These are phyloP conservation scores for Digitaria exilis DNA, from an alignment of 202 grass and related monocot species.

Conservation along the genomic window DNA sequence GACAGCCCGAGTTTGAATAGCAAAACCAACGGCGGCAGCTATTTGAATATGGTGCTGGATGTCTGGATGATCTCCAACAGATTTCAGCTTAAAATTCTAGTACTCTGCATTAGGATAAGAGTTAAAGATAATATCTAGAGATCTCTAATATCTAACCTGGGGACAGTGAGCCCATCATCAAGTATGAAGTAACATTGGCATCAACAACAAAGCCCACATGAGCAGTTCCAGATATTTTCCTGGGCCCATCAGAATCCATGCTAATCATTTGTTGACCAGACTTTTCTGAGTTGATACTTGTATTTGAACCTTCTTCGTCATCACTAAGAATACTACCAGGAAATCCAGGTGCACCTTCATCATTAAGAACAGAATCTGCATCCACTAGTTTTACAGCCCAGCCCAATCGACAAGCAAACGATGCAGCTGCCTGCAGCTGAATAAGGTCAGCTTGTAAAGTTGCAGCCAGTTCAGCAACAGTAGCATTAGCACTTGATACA, in stretches of 20 bases:
- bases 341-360: constrained; percentile 52
- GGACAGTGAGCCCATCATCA: constrained; percentile 98
- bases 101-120: constrained; percentile 36
- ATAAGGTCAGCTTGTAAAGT: constrained; percentile 91
- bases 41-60: constrained; percentile 4
- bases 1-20: neutral
- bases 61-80: constrained; percentile 6
- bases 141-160: constrained; percentile 76
- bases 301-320: constrained; percentile 94
- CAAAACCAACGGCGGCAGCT: neutral
- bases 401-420: constrained; percentile 91
- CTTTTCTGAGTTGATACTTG: constrained; percentile 84
- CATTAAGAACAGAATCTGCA: constrained; percentile 66
- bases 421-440: constrained; percentile 90
- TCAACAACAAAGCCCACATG: constrained; percentile 98
- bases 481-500: constrained; percentile 96
- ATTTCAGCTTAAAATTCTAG: constrained; percentile 41
- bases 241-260: constrained; percentile 62
- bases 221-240: constrained; percentile 62
- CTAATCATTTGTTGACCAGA: constrained; percentile 57
- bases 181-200: constrained; percentile 98
- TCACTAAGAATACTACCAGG: constrained; percentile 82
- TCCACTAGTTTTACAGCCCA: constrained; percentile 94
- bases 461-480: constrained; percentile 92
- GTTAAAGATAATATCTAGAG: constrained; percentile 14